phyloP scores from a whole-genome alignment of 805 yeast species.

The Metschnikowia orientalis region DNA sequence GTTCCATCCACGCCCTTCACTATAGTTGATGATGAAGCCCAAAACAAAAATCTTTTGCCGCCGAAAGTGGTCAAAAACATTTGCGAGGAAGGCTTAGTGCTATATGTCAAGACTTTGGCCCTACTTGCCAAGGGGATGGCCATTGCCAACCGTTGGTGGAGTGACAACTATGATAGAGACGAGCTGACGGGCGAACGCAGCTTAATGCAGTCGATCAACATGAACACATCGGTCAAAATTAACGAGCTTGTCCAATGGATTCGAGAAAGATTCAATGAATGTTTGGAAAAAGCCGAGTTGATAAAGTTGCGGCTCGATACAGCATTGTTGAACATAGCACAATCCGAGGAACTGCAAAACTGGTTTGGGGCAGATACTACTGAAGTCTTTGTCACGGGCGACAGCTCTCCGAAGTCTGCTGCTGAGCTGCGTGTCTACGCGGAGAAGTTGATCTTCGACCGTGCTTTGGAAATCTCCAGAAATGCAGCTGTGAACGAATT shows the following conservation, averaged over 20 bases:
- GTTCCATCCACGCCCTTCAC: constrained; percentile 67
- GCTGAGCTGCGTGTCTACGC: constrained; percentile 45
- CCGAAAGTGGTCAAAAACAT: constrained; percentile 53
- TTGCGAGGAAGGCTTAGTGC: constrained; percentile 80
- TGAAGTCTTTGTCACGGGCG: constrained; percentile 11
- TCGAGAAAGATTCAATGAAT: constrained; percentile 81
- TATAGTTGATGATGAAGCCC: constrained; percentile 36
- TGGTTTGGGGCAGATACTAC: constrained; percentile 2
- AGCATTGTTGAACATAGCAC: constrained; percentile 36
- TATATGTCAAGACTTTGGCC: constrained; percentile 81
- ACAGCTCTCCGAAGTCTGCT: constrained; percentile 5
- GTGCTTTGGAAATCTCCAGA: constrained; percentile 90
- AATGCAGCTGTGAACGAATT: constrained; percentile 88
- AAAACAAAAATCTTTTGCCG: constrained; percentile 46
- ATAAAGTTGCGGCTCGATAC: constrained; percentile 55
- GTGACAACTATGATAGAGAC: constrained; percentile 27
- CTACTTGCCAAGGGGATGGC: constrained; percentile 83
- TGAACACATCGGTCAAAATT: constrained; percentile 35
- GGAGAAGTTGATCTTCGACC: constrained; percentile 83
- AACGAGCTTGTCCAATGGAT: constrained; percentile 87
- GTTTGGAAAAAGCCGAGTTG: constrained; percentile 83
- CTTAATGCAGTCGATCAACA: constrained; percentile 14
- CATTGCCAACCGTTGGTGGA: constrained; percentile 90
- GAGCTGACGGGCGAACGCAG: constrained; percentile 11
- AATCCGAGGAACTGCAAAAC: constrained; percentile 4